Base-by-base conservation (phyloP, 495 filamentous ascomycete species). In the Acidomyces sp. region DNA sequence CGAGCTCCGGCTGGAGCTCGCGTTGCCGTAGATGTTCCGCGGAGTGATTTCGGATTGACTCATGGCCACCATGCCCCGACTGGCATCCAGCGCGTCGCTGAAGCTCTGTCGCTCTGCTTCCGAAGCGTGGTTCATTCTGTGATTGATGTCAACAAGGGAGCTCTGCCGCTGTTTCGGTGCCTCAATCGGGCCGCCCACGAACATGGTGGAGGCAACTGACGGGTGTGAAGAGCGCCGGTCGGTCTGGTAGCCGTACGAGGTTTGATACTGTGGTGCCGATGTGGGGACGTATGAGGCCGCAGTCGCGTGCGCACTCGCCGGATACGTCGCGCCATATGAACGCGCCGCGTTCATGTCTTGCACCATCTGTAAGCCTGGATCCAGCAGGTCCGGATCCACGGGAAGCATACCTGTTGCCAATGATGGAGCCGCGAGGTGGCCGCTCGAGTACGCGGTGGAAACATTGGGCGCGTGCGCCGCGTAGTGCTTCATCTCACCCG, bases 11-110 rank as follows among this genome's bases (percentile, higher is more conserved):
- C 72, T 66, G 18, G 62, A 65, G n/a, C 71, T 73, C 45, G 76
- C 68, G 34, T 35, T 49, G 41, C 77, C 84, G 54, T 93, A 93
- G 51, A 93, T 83, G 61, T 85, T 86, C 31, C 86, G 71, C 12
- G 88, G 85, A 5, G 87, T 82, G n/a, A 68, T 79, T 57, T 52
- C 82, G 65, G 50, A 45, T 59, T 96, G 88, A 68, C 85, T 93
- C 72, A 95, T 82, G 6, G 86, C 84, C 17, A 95, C 72, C 84
- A 97, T 94, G 45, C 85, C 85, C 30, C 82, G 75, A 52, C 78
- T 77, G 13, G 85, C 85, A 54, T 93, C 85, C 33, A 94, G 74
- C n/a, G 83, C 82, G 55, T 92, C 85, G 41, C 72, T 74, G 53
- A 78, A 82, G 56, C 70, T 71, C 49, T 76, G 71, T 30, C 78